Evolutionary conservation across 345 rosid species (phyloP).

Genomic region (Passiflora organensis): DNA sequence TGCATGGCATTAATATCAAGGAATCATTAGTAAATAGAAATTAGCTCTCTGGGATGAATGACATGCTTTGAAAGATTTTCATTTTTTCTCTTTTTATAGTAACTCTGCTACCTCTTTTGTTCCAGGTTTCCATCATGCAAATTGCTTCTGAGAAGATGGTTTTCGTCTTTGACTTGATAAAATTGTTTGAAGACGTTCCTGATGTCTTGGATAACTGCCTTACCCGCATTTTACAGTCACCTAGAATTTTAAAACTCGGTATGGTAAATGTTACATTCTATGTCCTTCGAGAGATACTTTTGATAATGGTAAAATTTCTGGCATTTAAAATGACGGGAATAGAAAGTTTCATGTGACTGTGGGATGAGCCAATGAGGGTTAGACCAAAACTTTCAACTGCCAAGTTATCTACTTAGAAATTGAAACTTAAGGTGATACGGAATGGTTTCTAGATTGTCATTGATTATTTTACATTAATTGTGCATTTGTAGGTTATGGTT

Average conservation of each 20-base stretch:
- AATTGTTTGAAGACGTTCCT: constrained; percentile 61
- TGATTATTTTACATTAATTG: too few species aligned
- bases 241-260: constrained; percentile 78
- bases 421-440: too few species aligned
- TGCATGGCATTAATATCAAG: background rate
- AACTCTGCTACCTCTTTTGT: constrained; percentile 9
- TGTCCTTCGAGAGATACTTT: background rate
- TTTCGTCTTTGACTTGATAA: constrained; percentile 85
- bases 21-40: background rate
- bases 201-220: constrained; percentile 60
- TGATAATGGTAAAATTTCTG: background rate
- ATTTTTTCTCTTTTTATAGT: constrained; percentile 3
- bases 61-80: background rate
- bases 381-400: too few species aligned
- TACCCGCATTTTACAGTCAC: constrained; percentile 67
- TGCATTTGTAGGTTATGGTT: constrained; percentile 64
- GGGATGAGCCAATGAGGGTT: too few species aligned
- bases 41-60: background rate
- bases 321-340: background rate
- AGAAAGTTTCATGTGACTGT: too few species aligned
- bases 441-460: too few species aligned
- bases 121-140: constrained; percentile 96
- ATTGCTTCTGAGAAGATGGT: constrained; percentile 65
- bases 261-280: constrained; percentile 12
- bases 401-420: too few species aligned